Percentiles rank a stretch among this genome's conserved stretches.
phyloP scores from a whole-genome alignment of 805 yeast species.

The Metschnikowia aberdeeniae region DNA sequence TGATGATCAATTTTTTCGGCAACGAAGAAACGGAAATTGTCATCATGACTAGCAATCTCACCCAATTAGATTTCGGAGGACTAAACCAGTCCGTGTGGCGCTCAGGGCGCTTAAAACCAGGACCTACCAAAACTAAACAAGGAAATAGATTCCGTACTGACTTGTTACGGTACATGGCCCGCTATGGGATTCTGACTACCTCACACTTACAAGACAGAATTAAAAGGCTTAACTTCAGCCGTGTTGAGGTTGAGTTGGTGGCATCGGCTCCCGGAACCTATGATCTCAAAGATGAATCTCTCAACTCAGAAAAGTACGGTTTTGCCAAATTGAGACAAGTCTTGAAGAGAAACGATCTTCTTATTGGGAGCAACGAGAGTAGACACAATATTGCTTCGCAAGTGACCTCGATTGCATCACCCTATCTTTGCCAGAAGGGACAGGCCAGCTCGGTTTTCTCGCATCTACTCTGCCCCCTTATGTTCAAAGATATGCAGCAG shows the following conservation, averaged over 20 bases:
- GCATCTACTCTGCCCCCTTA: constrained; percentile 45
- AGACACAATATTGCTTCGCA: constrained; percentile 39
- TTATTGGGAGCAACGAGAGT: constrained; percentile 16
- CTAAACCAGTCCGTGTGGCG: constrained; percentile 69
- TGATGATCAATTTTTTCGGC: constrained; percentile 55
- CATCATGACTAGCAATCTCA: constrained; percentile 58
- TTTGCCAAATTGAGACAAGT: constrained; percentile 45
- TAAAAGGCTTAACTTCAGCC: constrained; percentile 38
- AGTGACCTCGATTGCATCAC: constrained; percentile 48
- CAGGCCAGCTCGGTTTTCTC: constrained; percentile 40
- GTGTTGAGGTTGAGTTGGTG: constrained; percentile 49
- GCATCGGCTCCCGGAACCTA: constrained; percentile 50
- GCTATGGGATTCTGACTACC: constrained; percentile 34
- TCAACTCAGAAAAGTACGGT: constrained; percentile 36
- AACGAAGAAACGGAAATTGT: constrained; percentile 48
- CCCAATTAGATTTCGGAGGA: constrained; percentile 47
- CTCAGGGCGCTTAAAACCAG: constrained; percentile 40
- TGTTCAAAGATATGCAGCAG: constrained; percentile 28
- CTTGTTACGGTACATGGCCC: constrained; percentile 41
- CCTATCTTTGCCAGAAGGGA: constrained; percentile 25
- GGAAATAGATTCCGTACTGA: constrained; percentile 40
- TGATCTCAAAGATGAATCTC: constrained; percentile 13
- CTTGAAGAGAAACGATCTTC: constrained; percentile 30
- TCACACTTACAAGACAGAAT: constrained; percentile 26
- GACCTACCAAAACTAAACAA: constrained; percentile 5